These are phyloP conservation scores for Colletotrichum godetiae DNA, from an alignment of 2,329 filamentous ascomycete genomes.

Conservation along the genomic window DNA sequence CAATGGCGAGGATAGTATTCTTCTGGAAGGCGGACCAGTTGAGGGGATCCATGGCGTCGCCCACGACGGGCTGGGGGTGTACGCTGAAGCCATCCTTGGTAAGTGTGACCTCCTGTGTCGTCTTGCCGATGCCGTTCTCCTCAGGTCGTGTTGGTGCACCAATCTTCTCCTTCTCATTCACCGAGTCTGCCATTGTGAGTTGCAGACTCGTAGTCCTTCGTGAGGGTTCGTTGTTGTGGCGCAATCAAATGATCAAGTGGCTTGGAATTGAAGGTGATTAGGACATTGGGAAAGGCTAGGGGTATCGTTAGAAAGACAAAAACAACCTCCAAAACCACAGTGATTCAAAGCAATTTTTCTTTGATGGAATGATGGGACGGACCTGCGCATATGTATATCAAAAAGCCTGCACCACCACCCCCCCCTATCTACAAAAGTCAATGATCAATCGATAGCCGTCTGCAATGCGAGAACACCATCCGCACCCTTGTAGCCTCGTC, in stretches of 20 bases:
- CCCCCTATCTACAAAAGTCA: background rate
- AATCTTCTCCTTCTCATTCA: conserved; percentile 22
- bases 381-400: background rate
- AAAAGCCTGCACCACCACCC: background rate
- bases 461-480: background rate
- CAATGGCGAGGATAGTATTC: conserved; percentile 59
- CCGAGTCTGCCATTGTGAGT: conserved; percentile 18
- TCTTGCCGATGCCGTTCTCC: conserved; percentile 16
- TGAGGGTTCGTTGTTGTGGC: background rate
- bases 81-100: conserved; percentile 46
- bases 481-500: background rate
- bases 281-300: background rate
- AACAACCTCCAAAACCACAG: background rate
- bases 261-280: background rate
- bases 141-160: background rate
- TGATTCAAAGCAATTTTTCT: background rate
- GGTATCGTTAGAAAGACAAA: background rate
- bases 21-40: conserved; percentile 63
- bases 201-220: no score
- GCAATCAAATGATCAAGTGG: background rate
- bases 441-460: background rate
- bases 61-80: conserved; percentile 46
- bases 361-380: background rate
- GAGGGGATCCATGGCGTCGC: conserved; percentile 63
- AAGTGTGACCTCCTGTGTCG: conserved; percentile 35